A percentile compares a stretch with the other conserved stretches of the same genome.
These are phyloP conservation scores for Porphyra umbilicalis DNA, from an alignment of 31 red algal genomes.

Conservation along the genomic window DNA sequence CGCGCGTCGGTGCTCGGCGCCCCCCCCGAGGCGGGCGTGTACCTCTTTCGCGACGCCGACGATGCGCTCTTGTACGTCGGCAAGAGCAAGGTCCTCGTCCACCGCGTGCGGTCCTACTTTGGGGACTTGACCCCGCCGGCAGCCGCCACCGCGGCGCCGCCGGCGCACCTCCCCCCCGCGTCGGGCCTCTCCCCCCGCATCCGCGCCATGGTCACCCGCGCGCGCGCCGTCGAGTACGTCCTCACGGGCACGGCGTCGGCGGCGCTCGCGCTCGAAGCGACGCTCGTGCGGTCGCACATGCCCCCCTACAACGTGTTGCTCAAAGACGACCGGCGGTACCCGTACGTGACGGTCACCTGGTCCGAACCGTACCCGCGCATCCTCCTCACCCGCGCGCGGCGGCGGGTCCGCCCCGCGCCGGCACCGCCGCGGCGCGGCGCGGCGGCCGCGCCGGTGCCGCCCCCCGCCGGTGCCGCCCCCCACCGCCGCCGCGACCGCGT, in stretches of 20 bases:
- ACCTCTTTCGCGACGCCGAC: conserved; percentile 14
- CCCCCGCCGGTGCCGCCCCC: background rate
- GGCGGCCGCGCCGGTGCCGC: background rate
- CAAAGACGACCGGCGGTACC: conserved; percentile 69
- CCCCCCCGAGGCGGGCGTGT: conserved; percentile 19
- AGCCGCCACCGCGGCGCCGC: background rate
- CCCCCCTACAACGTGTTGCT: conserved; percentile 62
- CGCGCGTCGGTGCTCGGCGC: background rate
- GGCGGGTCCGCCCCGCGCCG: background rate
- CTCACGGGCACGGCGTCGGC: conserved; percentile 34
- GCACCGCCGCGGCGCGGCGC: background rate
- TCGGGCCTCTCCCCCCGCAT: conserved; percentile 17
- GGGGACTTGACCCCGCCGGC: background rate
- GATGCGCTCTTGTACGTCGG: conserved; percentile 51
- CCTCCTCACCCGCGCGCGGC: conserved; percentile 17
- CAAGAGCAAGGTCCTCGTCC: conserved; percentile 31
- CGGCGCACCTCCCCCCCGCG: conserved; percentile 1
- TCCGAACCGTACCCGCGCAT: conserved; percentile 51
- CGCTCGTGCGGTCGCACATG: conserved; percentile 28
- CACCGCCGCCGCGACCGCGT: conserved; percentile 7
- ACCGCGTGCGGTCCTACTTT: conserved; percentile 52
- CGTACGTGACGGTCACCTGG: conserved; percentile 46
- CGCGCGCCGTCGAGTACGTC: conserved; percentile 28
- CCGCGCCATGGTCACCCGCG: conserved; percentile 17
- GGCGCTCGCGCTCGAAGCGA: conserved; percentile 57